Conservation (phyloP, 305 asterid genomes). For the Fraxinus platypoda region DNA sequence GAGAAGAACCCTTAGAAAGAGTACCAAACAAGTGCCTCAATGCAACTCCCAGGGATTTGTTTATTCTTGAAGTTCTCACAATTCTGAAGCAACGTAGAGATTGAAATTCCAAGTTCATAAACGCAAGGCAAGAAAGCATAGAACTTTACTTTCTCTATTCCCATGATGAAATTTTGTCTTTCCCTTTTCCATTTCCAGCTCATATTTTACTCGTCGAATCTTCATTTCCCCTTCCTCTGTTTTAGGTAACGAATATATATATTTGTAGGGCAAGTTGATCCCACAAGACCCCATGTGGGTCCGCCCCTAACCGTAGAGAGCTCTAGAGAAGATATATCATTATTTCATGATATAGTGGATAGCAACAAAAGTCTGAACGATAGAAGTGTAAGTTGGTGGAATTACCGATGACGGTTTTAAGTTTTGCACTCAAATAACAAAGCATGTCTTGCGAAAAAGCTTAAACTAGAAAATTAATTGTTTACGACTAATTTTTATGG, state of each 20-base stretch:
- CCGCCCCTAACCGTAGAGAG: too few relatives aligned
- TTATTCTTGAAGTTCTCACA: conserved; percentile 16
- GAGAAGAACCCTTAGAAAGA: neutral
- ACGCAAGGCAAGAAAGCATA: conserved; percentile 26
- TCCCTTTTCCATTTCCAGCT: conserved; percentile 29
- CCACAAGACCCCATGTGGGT: too few relatives aligned
- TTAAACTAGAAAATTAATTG: too few relatives aligned
- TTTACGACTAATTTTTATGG: too few relatives aligned
- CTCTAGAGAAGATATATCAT: too few relatives aligned
- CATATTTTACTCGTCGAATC: conserved; percentile 59
- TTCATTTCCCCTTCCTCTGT: conserved; percentile 33
- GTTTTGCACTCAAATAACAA: too few relatives aligned
- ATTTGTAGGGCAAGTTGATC: too few relatives aligned
- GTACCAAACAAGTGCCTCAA: conserved; percentile 30
- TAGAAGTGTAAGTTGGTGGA: too few relatives aligned
- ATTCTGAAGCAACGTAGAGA: conserved; percentile 34
- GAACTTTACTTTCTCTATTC: conserved; percentile 57
- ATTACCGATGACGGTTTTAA: too few relatives aligned
- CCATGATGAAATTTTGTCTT: conserved; percentile 60
- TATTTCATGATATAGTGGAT: too few relatives aligned
- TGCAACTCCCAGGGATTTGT: conserved; percentile 41
- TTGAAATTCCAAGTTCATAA: conserved; percentile 28
- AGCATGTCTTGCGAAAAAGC: too few relatives aligned
- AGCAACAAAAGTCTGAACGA: too few relatives aligned
- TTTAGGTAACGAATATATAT: conserved; percentile 14